Conservation (phyloP, 352 stramenopile genomes). For the Phytophthora ohioensis region DNA sequence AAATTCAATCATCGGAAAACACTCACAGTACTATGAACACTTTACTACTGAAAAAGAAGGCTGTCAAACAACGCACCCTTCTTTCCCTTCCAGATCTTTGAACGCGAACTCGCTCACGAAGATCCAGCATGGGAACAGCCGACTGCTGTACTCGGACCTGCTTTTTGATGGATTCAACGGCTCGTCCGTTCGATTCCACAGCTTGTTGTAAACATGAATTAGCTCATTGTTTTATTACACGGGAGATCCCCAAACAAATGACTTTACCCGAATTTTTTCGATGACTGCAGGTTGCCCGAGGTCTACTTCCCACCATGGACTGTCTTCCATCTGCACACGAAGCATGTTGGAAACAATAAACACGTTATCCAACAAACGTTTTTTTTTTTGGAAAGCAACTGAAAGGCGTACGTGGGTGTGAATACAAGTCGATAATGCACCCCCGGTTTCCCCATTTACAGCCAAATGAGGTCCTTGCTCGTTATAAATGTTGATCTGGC, state of each 20-base stretch:
- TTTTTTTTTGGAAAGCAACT: neutral
- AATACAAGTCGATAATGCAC: conserved; percentile 75
- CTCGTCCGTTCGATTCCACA: conserved; percentile 94
- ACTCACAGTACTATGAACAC: neutral
- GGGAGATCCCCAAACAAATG: neutral
- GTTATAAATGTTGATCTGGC: conserved; percentile 93
- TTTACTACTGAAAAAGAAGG: neutral
- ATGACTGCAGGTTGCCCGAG: conserved; percentile 82
- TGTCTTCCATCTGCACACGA: conserved; percentile 75
- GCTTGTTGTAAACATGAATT: conserved; percentile 61
- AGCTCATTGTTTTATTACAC: neutral
- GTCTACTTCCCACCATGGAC: conserved; percentile 95
- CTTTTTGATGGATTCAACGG: conserved; percentile 79
- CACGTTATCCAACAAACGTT: neutral
- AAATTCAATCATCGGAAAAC: neutral
- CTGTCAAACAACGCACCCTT: conserved; percentile 50
- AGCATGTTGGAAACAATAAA: neutral
- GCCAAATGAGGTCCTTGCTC: conserved; percentile 82
- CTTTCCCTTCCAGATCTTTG: conserved; percentile 75
- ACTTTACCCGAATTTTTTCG: conserved; percentile 72
- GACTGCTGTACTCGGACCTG: conserved; percentile 76
- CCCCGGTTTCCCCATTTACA: conserved; percentile 84
- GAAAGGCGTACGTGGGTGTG: conserved; percentile 84
- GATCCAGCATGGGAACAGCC: conserved; percentile 94
- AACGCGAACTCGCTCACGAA: conserved; percentile 93